Conservation (phyloP, 768 basidiomycete genomes). For the Boletus fagicola region DNA sequence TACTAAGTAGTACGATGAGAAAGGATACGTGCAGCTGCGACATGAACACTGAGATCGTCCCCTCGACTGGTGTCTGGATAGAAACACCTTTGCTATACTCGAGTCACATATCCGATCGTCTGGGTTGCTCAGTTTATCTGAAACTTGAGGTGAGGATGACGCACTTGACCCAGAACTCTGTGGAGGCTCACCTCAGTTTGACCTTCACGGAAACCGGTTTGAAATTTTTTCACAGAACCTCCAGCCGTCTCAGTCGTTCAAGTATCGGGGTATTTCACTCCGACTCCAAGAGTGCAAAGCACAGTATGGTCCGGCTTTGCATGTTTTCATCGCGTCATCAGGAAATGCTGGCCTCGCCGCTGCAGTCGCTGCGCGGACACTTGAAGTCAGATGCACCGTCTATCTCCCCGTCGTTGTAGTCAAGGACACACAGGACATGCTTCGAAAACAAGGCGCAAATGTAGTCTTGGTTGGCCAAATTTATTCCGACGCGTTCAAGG, state of each 20-base stretch:
- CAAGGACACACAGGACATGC: conserved; percentile 45
- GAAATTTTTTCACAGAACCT: conserved; percentile 50
- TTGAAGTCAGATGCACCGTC: conserved; percentile 62
- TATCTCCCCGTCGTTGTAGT: conserved; percentile 59
- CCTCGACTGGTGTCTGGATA: conserved; percentile 42
- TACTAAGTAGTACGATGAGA: no score
- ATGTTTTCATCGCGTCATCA: conserved; percentile 68
- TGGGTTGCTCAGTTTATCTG: conserved; percentile 57
- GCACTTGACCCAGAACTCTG: background rate
- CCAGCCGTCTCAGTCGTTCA: conserved; percentile 75
- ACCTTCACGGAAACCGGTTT: background rate
- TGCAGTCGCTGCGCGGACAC: conserved; percentile 56
- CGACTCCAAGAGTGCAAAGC: conserved; percentile 54
- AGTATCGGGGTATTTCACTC: conserved; percentile 67
- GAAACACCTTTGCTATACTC: conserved; percentile 69
- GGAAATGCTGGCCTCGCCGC: conserved; percentile 82
- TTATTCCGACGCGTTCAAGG: conserved; percentile 56
- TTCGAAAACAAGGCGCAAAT: conserved; percentile 54
- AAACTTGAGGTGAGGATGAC: conserved; percentile 61
- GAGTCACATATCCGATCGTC: conserved; percentile 49
- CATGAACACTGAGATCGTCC: conserved; percentile 2
- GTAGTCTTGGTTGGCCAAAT: conserved; percentile 55
- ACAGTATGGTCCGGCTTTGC: conserved; percentile 51
- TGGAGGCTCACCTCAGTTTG: background rate
- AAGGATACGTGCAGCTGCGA: background rate